Base-by-base conservation (phyloP, 2,329 filamentous ascomycete genomes). In the Gremmenia infestans region DNA sequence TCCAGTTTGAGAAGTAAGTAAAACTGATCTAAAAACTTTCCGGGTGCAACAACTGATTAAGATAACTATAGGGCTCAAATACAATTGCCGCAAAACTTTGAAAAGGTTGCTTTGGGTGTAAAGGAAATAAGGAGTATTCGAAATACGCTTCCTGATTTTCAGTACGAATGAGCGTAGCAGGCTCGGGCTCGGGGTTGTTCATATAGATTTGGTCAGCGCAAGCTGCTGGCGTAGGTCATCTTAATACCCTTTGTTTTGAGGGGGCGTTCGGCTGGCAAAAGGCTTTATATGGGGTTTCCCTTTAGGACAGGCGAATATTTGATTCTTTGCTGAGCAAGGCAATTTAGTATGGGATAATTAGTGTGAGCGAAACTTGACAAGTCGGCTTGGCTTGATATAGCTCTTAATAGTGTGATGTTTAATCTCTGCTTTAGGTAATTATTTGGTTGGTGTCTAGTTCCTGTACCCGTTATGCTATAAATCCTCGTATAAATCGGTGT, bases 1-100 rank as follows among this genome's bases (percentile, higher is more conserved):
- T 74, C 42, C 69, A 68, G 7, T 74, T 65, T 51, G 52, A 78
- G 3, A 73, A 73, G 75, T 78, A 65, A 67, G 73, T 72, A 39
- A 28, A 47, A 25, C 28, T 19, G 22, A 49, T 17, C 39, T 32
- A 9, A 32, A 32, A 17, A 17, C 17, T 25, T 8, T 35, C 55
- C 46, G 8, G 17, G 19, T 36, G 5, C 8, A 40, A 40, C 8
- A 40, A 40, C 37, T 40, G 6, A 40, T 1, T 57, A 55, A 62
- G 35, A 37, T 37, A 1, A 14, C 0, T 28, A 35, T 22, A 66
- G 64, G 39, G 37, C 58, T 14, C 53, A 56, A 12, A 37, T 59
- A 5, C 43, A 50, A 4, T 55, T 80, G 15, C 77, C 77, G 2
- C 36, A 50, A n/a, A 74, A 76, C 57, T 78, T 78, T 62, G 68